phyloP scores from a whole-genome alignment of 1,284 basidiomycete species.

The Ceratobasidium sp. region DNA sequence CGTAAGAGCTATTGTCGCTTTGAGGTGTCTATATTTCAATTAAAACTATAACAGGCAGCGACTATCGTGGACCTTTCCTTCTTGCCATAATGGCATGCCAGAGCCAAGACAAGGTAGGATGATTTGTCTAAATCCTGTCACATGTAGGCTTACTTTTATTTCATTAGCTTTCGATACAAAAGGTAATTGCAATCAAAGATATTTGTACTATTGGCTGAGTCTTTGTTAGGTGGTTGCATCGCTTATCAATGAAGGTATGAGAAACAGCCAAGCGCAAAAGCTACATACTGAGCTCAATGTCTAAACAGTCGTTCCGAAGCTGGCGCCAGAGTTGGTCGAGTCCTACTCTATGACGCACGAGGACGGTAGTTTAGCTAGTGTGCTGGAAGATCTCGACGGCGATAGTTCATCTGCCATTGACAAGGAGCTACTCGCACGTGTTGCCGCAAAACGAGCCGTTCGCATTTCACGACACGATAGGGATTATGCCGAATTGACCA shows the following conservation, averaged over 20 bases:
- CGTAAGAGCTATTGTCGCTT: constrained; percentile 5
- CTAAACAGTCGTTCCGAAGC: constrained; percentile 22
- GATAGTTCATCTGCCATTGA: constrained; percentile 63
- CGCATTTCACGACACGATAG: constrained; percentile 60
- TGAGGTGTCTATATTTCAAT: constrained; percentile 66
- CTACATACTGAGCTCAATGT: constrained; percentile 40
- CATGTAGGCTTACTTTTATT: constrained; percentile 43
- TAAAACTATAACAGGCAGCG: constrained; percentile 24
- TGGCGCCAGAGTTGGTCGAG: constrained; percentile 28
- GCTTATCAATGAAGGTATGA: constrained; percentile 69
- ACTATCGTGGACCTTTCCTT: constrained; percentile 44
- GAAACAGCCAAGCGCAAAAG: constrained; percentile 68
- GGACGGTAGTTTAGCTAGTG: constrained; percentile 56
- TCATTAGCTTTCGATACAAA: constrained; percentile 86
- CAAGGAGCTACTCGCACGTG: constrained; percentile 58
- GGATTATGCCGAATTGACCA: constrained; percentile 64
- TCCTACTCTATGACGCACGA: constrained; percentile 24
- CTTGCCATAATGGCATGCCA: constrained; percentile 80
- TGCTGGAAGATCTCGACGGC: constrained; percentile 60
- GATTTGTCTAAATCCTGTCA: background rate
- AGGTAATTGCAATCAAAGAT: constrained; percentile 74
- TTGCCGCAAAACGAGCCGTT: constrained; percentile 56
- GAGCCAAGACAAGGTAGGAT: constrained; percentile 86
- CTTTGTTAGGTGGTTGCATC: constrained; percentile 9
- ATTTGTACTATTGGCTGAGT: background rate